Evolutionary conservation across 306 rosid species (phyloP).

Genomic region (Geum urbanum): DNA sequence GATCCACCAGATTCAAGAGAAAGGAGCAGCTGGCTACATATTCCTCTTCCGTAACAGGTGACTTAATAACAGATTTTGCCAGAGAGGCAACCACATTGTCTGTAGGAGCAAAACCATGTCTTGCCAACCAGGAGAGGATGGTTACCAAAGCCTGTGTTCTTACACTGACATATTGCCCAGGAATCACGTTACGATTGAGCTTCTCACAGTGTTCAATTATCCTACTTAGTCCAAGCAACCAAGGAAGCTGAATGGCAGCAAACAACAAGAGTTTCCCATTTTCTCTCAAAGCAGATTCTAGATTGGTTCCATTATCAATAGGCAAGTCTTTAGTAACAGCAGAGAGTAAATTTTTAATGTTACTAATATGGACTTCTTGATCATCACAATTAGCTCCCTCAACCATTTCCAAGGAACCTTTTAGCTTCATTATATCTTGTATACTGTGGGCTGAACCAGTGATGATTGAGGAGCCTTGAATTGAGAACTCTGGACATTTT

Average conservation of each 20-base stretch:
- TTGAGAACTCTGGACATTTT: conserved; percentile 46
- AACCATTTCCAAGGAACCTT: conserved; percentile 37
- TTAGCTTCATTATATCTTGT: conserved; percentile 43
- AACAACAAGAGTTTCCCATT: conserved; percentile 78
- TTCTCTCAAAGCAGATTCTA: conserved; percentile 67
- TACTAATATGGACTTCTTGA: conserved; percentile 54
- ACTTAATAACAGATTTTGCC: conserved; percentile 73
- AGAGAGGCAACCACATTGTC: conserved; percentile 68
- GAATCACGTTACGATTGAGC: conserved; percentile 19
- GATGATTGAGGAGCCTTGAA: conserved; percentile 49
- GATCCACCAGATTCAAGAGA: conserved; percentile 88
- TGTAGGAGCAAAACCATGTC: conserved; percentile 82
- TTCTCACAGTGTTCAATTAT: conserved; percentile 43
- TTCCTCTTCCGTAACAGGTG: conserved; percentile 72
- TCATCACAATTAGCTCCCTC: conserved; percentile 38
- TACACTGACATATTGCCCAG: conserved; percentile 51
- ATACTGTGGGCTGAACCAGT: conserved; percentile 38
- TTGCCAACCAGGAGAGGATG: conserved; percentile 86
- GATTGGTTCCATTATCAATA: conserved; percentile 54
- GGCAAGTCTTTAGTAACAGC: conserved; percentile 64
- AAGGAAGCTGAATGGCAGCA: conserved; percentile 79
- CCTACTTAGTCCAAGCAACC: conserved; percentile 79
- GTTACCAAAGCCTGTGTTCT: conserved; percentile 70
- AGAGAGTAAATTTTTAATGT: conserved; percentile 44
- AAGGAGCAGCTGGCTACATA: conserved; percentile 65